These are phyloP conservation scores for Hypericum perforatum DNA, from an alignment of 345 rosid species.

Conservation along the genomic window DNA sequence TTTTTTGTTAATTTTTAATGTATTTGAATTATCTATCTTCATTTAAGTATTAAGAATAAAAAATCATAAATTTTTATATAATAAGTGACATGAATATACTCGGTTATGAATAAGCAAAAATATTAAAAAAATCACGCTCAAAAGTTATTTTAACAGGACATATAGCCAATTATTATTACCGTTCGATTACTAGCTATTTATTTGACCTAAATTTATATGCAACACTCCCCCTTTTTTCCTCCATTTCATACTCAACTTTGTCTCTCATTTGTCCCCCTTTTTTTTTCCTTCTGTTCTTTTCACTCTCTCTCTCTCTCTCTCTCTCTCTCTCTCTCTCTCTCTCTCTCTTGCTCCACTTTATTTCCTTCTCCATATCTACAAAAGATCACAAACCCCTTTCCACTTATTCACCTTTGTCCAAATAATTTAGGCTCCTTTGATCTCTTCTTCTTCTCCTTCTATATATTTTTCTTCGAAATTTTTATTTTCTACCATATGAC, in stretches of 20 bases:
- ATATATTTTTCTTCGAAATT: not conserved
- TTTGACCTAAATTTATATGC: slow-evolving; percentile 25
- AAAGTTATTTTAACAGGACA: too few relatives aligned
- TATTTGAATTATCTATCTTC: too few relatives aligned
- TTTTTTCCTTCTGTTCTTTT: not conserved
- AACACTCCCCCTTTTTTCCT: slow-evolving; percentile 6
- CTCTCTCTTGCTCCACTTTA: slow-evolving; percentile 11
- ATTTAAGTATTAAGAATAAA: too few relatives aligned
- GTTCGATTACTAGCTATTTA: slow-evolving; percentile 11
- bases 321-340: slow-evolving; percentile 13
- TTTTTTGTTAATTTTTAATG: too few relatives aligned
- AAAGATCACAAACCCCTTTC: not conserved
- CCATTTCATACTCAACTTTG: slow-evolving; percentile 18
- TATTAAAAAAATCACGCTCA: too few relatives aligned
- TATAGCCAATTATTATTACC: too few relatives aligned
- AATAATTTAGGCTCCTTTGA: not conserved
- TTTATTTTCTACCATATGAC: slow-evolving; percentile 23
- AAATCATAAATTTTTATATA: too few relatives aligned
- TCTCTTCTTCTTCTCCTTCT: slow-evolving; percentile 13
- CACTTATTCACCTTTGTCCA: not conserved
- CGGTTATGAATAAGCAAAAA: too few relatives aligned
- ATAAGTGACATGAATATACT: too few relatives aligned
- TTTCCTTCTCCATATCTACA: slow-evolving; percentile 17
- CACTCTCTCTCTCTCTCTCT: slow-evolving; percentile 14
- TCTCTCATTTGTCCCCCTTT: slow-evolving; percentile 13